Evolutionary conservation across 2,329 filamentous ascomycete species (phyloP).

Genomic region (Tympanopsis confertula): DNA sequence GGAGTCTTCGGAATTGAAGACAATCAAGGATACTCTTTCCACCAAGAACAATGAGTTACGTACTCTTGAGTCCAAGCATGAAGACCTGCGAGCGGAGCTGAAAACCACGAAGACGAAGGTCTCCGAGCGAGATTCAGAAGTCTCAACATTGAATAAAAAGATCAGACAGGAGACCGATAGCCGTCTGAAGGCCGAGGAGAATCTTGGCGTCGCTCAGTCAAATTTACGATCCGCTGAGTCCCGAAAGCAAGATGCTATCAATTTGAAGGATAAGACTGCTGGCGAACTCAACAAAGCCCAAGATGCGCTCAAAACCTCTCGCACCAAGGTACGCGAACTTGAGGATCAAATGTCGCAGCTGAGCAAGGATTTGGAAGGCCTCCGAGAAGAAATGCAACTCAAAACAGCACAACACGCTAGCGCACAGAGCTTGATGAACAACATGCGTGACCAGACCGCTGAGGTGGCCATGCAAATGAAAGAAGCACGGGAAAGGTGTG

Average conservation of each 20-base stretch:
- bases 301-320: constrained; percentile 60
- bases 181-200: constrained; percentile 67
- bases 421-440: constrained; percentile 74
- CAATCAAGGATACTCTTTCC: background rate
- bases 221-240: constrained; percentile 69
- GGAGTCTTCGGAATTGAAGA: background rate
- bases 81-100: constrained; percentile 68
- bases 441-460: constrained; percentile 83
- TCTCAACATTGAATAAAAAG: constrained; percentile 68
- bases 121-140: constrained; percentile 65
- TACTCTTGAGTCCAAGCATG: constrained; percentile 70
- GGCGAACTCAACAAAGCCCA: constrained; percentile 62
- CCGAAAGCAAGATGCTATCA: constrained; percentile 67
- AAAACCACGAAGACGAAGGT: constrained; percentile 57
- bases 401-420: constrained; percentile 78
- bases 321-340: constrained; percentile 48
- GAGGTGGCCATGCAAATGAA: constrained; percentile 87
- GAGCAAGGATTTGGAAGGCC: constrained; percentile 50
- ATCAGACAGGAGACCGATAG: constrained; percentile 62
- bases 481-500: constrained; percentile 70
- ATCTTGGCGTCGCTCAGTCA: constrained; percentile 60
- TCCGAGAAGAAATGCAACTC: constrained; percentile 71
- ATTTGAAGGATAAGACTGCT: constrained; percentile 59
- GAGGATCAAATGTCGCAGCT: constrained; percentile 65
- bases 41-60: constrained; percentile 51